Percentiles rank a stretch among this genome's conserved stretches.
Conservation (phyloP, 441 rosid species). For the Gossypium schwendimanii region DNA sequence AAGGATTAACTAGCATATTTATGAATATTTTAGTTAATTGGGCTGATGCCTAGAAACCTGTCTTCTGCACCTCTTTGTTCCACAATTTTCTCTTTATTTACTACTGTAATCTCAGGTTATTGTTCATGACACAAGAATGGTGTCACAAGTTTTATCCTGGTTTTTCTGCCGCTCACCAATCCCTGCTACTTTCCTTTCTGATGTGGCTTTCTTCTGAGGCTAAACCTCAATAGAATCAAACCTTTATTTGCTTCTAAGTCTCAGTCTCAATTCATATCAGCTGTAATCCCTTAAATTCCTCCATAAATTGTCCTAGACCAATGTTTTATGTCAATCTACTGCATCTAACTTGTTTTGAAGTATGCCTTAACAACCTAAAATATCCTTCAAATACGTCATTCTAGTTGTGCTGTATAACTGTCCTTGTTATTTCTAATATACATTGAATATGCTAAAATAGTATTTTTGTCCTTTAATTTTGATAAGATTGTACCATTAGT, state of each 20-base stretch:
- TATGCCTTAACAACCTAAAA: neutral
- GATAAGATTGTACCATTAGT: neutral
- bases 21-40: neutral
- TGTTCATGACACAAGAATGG: neutral
- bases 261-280: neutral
- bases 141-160: neutral
- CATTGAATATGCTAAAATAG: neutral
- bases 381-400: neutral
- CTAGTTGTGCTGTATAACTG: neutral
- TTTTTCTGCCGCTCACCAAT: neutral
- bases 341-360: constrained; percentile 1
- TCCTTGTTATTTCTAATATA: neutral
- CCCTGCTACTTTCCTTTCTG: neutral
- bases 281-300: neutral
- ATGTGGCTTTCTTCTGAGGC: neutral
- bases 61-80: neutral
- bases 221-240: neutral
- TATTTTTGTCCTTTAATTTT: neutral
- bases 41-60: neutral
- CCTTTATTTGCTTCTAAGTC: neutral
- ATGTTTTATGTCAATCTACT: neutral
- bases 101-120: neutral
- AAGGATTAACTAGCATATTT: neutral
- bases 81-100: neutral
- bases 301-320: constrained; percentile 1